Evolutionary conservation across 2,329 filamentous ascomycete genomes (phyloP).

Genomic region (Xylaria sp.): DNA sequence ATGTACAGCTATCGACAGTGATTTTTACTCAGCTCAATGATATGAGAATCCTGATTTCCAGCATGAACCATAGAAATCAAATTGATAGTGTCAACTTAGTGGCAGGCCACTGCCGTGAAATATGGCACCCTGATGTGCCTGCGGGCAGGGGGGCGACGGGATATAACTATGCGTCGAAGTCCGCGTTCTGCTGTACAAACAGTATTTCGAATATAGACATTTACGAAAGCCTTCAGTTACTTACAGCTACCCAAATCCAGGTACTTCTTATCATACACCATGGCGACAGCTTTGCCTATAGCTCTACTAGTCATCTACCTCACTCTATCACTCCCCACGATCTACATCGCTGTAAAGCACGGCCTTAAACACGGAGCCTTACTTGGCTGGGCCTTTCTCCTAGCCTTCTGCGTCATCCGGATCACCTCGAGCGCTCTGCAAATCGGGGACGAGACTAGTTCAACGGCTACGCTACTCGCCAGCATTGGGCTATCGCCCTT

Average conservation of each 20-base stretch:
- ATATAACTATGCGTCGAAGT: not conserved
- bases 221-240: too few species aligned
- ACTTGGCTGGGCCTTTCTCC: slow-evolving; percentile 44
- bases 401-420: slow-evolving; percentile 42
- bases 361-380: slow-evolving; percentile 40
- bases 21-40: too few species aligned
- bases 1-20: not conserved
- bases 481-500: slow-evolving; percentile 45
- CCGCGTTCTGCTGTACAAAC: not conserved
- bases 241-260: too few species aligned
- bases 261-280: slow-evolving; percentile 3
- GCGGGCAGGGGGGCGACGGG: not conserved
- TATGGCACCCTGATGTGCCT: not conserved
- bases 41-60: too few species aligned
- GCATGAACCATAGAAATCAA: too few species aligned
- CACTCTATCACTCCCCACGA: slow-evolving; percentile 34
- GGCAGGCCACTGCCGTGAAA: not conserved
- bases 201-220: too few species aligned
- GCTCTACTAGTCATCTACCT: slow-evolving; percentile 42
- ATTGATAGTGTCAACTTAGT: too few species aligned
- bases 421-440: slow-evolving; percentile 40
- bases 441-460: slow-evolving; percentile 28
- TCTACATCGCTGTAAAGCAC: slow-evolving; percentile 36
- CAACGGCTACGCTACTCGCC: slow-evolving; percentile 39
- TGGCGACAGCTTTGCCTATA: slow-evolving; percentile 21